Conservation (phyloP, 2,329 filamentous ascomycete genomes). For the Talaromyces rugulosus region DNA sequence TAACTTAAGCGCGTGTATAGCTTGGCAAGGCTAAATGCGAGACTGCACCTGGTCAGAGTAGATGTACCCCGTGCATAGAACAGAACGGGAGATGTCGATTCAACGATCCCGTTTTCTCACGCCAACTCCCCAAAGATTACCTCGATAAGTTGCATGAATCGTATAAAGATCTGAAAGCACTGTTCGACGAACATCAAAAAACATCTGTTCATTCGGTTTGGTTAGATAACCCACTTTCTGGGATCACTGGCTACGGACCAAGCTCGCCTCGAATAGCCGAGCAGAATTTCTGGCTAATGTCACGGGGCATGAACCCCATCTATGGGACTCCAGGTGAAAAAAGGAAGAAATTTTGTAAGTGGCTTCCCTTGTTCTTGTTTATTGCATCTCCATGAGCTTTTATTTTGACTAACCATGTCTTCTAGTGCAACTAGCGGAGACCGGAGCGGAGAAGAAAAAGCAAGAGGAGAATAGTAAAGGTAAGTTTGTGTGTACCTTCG, state of each 20-base stretch:
- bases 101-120: slow-evolving; percentile 1
- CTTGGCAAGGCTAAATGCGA: background rate
- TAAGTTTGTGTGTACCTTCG: background rate
- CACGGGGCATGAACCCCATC: background rate
- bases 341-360: background rate
- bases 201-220: background rate
- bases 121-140: background rate
- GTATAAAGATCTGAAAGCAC: background rate
- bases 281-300: slow-evolving; percentile 8
- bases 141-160: background rate
- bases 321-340: background rate
- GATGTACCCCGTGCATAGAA: background rate
- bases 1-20: background rate
- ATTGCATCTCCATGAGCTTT: background rate
- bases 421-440: background rate
- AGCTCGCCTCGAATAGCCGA: background rate
- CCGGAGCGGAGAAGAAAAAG: background rate
- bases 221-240: slow-evolving; percentile 8
- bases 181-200: background rate
- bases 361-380: background rate
- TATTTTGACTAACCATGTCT: background rate
- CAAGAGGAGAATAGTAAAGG: background rate
- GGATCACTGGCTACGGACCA: slow-evolving; percentile 14
- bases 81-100: slow-evolving; percentile 2
- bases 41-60: background rate